Percentiles rank a stretch among this genome's conserved stretches.
These are phyloP conservation scores for Tolypocladium endophyticum DNA, from an alignment of 2,329 filamentous ascomycete genomes.

Conservation along the genomic window DNA sequence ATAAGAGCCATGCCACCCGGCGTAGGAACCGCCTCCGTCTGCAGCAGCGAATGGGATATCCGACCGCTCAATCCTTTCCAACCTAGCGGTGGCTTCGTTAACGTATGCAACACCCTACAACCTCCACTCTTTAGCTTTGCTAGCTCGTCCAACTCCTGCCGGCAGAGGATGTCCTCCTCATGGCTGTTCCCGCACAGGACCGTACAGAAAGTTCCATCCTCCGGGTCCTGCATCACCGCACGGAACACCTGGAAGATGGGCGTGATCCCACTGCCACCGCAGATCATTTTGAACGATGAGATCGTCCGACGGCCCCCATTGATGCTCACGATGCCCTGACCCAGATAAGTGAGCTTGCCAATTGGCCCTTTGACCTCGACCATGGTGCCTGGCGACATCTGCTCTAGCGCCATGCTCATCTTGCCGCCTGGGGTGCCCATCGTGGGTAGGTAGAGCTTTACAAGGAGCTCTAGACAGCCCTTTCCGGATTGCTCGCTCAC, in stretches of 20 bases:
- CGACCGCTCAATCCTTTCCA: too few species aligned
- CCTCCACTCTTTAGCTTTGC: too few species aligned
- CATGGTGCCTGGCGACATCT: constrained; percentile 57
- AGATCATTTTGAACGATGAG: constrained; percentile 62
- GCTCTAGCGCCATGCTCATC: constrained; percentile 73
- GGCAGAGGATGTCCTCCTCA: constrained; percentile 75
- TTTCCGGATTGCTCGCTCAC: constrained; percentile 51
- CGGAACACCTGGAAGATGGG: constrained; percentile 77
- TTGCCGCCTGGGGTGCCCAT: constrained; percentile 45
- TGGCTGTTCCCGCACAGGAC: constrained; percentile 70
- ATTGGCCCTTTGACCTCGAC: constrained; percentile 85
- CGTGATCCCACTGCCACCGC: constrained; percentile 83
- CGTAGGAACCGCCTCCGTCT: too few species aligned
- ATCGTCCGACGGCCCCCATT: too few species aligned
- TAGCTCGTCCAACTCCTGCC: constrained; percentile 12
- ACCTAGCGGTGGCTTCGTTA: too few species aligned
- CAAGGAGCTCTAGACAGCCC: constrained; percentile 62
- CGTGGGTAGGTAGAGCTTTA: constrained; percentile 59
- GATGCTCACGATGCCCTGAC: constrained; percentile 35
- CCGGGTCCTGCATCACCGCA: constrained; percentile 54
- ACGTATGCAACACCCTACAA: too few species aligned
- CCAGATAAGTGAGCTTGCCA: constrained; percentile 74
- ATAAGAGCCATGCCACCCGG: too few species aligned
- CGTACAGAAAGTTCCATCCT: constrained; percentile 57
- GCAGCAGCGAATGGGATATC: too few species aligned